Evolutionary conservation across 495 filamentous ascomycete species (phyloP), one percentile per base, ranked within the genome.

Genomic region (Penicillium flavigenum): DNA sequence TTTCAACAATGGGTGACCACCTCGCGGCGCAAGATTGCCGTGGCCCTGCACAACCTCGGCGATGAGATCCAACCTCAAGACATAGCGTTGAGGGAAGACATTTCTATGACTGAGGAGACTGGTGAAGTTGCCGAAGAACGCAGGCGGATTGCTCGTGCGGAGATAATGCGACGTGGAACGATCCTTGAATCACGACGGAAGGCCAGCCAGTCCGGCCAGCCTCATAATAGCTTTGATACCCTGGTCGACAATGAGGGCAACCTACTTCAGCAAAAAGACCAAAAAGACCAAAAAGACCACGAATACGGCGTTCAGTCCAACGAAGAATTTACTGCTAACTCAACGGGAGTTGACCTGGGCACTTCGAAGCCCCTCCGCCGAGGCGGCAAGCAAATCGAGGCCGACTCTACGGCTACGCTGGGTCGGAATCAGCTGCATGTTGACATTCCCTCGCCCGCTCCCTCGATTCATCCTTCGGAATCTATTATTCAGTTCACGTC

Each of bases 21-120:
- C 59, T 85, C 88, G 47, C 87, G 91, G 47, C 84, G 90, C 32
- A 89, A 88, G 63, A 85, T 94, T 56, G 89, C 89, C 36, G 69
- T 90, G 56, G 89, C 89, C 16, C 73, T 96, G 26, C 87, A 92
- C 64, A 81, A 81, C 41, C 81, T 93, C 1, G 90, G 88, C 51
- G 90, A 93, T 66, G 88, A 86, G 56, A 80, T 92, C 52, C 82
- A 86, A 56, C 86, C 89, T 20, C 63, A 63, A 27, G 63, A 70
- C n/a, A 42, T 58, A 5, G 46, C 56, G 6, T 10, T 44, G 8
- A 61, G 63, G 36, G 71, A 81, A 47, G 79, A 82, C 43, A 75
- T 77, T 8, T 80, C 79, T n/a, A 79, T 79, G 63, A 79, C 77
- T 14, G 82, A 83, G 62, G 80, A 87, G 26, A 59, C 76, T 11